Base-by-base conservation (phyloP, 352 stramenopile genomes). In the Globisporangium cylindrosporum region DNA sequence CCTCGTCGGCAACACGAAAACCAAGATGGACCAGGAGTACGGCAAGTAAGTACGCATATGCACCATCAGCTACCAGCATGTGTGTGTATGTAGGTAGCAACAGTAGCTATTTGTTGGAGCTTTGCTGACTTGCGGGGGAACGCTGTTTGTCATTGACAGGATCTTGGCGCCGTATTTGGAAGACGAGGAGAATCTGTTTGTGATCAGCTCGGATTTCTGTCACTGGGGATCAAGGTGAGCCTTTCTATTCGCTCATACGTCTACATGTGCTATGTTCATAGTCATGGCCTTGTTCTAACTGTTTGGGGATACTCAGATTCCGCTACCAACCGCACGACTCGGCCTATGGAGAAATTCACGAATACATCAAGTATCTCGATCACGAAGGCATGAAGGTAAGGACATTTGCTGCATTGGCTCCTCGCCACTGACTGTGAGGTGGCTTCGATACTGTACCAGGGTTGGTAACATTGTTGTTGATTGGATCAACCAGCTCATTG, bases 171-270 rank as follows among this genome's bases (percentile, higher is more conserved):
- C 93, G 7, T 98, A 98, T 73, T 73, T 99, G n/a, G 89, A 92
- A 43, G 82, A 98, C 64, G 75, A 85, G 9, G 76, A 91, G 59
- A 98, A 98, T 70, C 81, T 99, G 34, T 98, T 98, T 64, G 86
- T 99, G 15, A 87, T 99, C 73, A 98, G 93, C 75, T 98, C 91
- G 9, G 97, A 99, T 71, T 99, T 99, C 81, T 99, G 96, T 68
- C 97, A 99, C 74, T 99, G 96, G 93, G 95, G 95, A 22, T 80
- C 75, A 29, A 74, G 93, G 86, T 92, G 67, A 64, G 29, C 20
- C 0, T 24, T 25, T 27, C 29, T 12, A 14, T 14, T 34, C 3
- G 18, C 22, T 34, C 9, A 12, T 29, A 18, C 32, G 6, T 14
- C 15, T 15, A 18, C 8, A 8, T 41, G 10, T 22, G 32, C 3